Base-by-base conservation (phyloP, 108 stramenopile genomes). In the Pelagomonas calceolata region DNA sequence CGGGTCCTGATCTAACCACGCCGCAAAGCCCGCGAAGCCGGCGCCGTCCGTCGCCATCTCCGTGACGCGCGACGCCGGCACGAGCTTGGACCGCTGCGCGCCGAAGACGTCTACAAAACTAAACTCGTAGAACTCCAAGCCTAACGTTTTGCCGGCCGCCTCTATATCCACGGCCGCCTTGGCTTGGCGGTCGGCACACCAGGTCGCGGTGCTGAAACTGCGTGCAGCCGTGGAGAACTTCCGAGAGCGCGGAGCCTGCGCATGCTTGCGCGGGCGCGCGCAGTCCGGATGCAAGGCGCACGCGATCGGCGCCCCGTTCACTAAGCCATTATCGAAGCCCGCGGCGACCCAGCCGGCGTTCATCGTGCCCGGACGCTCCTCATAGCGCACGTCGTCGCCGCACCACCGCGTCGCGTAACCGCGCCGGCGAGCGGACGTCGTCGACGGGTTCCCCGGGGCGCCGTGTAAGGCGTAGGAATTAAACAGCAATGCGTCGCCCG, bases 371-470 rank as follows among this genome's bases (percentile, higher is more conserved):
- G 65, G 65, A 3, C 5, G 65, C 32, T 32, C 32, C 7, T 21
- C 31, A 32, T 16, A 65, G 32, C 1, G 3, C 14, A 65, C 31
- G 65, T 65, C 65, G 65, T 65, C 65, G 31, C 65, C 65, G 65
- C 31, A 33, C 65, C 65, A 65, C 15, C 65, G 51, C 21, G 51
- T 60, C 51, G 65, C 65, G 65, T 65, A 65, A 32, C 65, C 65
- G 33, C 65, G 65, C 7, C 65, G 30, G 32, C 65, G 65, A 16
- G 32, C 10, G 18, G 65, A 10, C 65, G 65, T 33, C 10, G 12
- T 32, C 4, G 31, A 4, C 32, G 65, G 51, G 3, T 26, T 30
- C 32, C 65, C 65, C 31, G 31, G 31, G 15, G 65, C 65, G 65
- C 65, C 65, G 65, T 65, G 65, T 31, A 65, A 10, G 14, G 17